A percentile compares a stretch with the other conserved stretches of the same genome.
Evolutionary conservation across 1,139 yeast species (phyloP).

Genomic region (Zygoascus sp.): DNA sequence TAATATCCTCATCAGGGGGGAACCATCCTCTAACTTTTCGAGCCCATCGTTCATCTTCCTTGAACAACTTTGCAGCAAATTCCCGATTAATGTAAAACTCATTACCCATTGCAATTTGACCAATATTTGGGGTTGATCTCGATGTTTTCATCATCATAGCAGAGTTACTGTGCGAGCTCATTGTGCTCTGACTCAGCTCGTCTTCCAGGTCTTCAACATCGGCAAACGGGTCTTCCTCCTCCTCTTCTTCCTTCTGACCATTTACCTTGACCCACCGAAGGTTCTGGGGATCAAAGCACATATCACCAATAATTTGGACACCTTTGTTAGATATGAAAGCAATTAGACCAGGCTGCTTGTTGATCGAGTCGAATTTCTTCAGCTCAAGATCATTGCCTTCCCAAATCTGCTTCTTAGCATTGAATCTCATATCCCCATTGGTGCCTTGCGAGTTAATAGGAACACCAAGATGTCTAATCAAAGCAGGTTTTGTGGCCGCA

Average conservation of each 20-base stretch:
- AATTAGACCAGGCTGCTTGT: slow-evolving; percentile 35
- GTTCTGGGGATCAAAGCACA: slow-evolving; percentile 58
- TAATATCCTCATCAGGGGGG: slow-evolving; percentile 36
- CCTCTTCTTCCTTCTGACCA: slow-evolving; percentile 22
- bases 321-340: slow-evolving; percentile 35
- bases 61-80: slow-evolving; percentile 41
- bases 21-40: slow-evolving; percentile 54
- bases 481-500: slow-evolving; percentile 22
- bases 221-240: slow-evolving; percentile 47
- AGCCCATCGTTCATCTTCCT: slow-evolving; percentile 49
- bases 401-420: slow-evolving; percentile 52
- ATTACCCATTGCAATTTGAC: slow-evolving; percentile 31
- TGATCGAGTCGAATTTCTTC: slow-evolving; percentile 42
- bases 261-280: slow-evolving; percentile 50
- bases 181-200: slow-evolving; percentile 19
- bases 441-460: slow-evolving; percentile 30
- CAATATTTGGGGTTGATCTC: slow-evolving; percentile 16
- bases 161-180: background rate
- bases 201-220: slow-evolving; percentile 43
- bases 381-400: slow-evolving; percentile 66
- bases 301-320: slow-evolving; percentile 44
- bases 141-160: slow-evolving; percentile 13
- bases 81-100: slow-evolving; percentile 45
- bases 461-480: slow-evolving; percentile 36
- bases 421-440: slow-evolving; percentile 49